A percentile compares a stretch with the other conserved stretches of the same genome.
phyloP scores from a whole-genome alignment of 495 filamentous ascomycete species.

The Trichocladium antarcticum region DNA sequence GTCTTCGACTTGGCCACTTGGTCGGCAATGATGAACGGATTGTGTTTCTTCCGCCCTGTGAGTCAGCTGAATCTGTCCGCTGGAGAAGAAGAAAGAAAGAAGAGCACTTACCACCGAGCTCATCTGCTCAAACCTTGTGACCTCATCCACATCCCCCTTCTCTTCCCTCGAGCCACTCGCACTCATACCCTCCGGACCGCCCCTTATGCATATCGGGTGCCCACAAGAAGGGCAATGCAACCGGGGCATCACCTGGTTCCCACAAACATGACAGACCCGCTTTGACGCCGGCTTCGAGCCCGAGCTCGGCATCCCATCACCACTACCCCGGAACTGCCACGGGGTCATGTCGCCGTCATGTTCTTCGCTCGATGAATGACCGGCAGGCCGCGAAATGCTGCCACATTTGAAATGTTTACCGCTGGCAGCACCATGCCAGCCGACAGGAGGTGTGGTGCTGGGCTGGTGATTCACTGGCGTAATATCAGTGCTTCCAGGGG shows the following conservation, averaged over 20 bases:
- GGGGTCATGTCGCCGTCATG: not conserved
- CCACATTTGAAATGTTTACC: not conserved
- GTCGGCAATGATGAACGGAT: constrained; percentile 22
- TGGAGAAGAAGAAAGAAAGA: not conserved
- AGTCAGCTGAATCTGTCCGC: not conserved
- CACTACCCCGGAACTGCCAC: not conserved
- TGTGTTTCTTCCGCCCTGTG: constrained; percentile 11
- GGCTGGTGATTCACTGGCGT: no score
- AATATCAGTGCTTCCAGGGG: no score
- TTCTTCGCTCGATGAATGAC: constrained; percentile 20
- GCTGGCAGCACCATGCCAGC: not conserved
- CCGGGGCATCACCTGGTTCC: constrained; percentile 23
- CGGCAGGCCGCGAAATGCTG: not conserved
- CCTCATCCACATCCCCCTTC: not conserved
- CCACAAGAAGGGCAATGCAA: constrained; percentile 29
- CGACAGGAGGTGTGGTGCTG: no score
- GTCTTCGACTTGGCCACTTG: constrained; percentile 13
- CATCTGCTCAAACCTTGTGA: constrained; percentile 4
- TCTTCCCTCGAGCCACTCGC: not conserved
- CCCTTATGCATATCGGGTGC: constrained; percentile 28
- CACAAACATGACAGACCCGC: constrained; percentile 32
- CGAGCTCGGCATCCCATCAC: not conserved
- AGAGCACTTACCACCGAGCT: constrained; percentile 11
- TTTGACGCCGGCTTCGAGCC: not conserved
- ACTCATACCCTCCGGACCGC: constrained; percentile 12